A percentile compares a stretch with the other conserved stretches of the same genome.
Evolutionary conservation across 306 rosid species (phyloP).

Genomic region (Hylodesmum podocarpum): DNA sequence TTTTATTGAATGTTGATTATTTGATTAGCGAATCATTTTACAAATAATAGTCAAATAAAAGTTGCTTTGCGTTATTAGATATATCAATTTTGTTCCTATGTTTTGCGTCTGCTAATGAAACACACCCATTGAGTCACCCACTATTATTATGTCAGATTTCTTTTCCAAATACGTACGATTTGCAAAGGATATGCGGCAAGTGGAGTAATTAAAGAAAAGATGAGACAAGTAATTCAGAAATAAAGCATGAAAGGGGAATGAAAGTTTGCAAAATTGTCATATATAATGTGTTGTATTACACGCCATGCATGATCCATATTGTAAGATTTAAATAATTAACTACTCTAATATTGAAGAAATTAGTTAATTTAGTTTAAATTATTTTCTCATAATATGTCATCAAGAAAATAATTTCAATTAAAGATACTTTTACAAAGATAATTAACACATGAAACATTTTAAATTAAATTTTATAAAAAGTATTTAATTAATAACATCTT

Average conservation of each 20-base stretch:
- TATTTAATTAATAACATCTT: too few relatives aligned
- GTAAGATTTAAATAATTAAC: too few relatives aligned
- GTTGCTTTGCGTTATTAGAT: neutral
- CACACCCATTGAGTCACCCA: neutral
- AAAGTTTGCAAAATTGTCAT: slow-evolving; percentile 36
- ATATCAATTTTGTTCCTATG: neutral
- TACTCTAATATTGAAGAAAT: too few relatives aligned
- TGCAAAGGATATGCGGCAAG: slow-evolving; percentile 27
- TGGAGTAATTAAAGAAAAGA: slow-evolving; percentile 27
- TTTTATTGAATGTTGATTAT: neutral
- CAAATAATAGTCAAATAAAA: neutral
- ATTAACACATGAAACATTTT: too few relatives aligned
- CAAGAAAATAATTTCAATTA: too few relatives aligned
- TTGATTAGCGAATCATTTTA: neutral
- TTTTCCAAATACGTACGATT: neutral
- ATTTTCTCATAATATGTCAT: too few relatives aligned
- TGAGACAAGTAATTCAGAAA: slow-evolving; percentile 28
- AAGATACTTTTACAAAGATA: too few relatives aligned
- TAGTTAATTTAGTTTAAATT: too few relatives aligned
- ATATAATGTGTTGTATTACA: slow-evolving; percentile 26
- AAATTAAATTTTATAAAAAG: too few relatives aligned
- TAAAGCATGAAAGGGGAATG: slow-evolving; percentile 35
- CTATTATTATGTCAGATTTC: neutral
- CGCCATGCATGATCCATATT: too few relatives aligned
- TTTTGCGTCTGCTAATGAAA: slow-evolving; percentile 15